Base-by-base conservation (phyloP, 805 yeast genomes). In the Candida pseudofarinosa region DNA sequence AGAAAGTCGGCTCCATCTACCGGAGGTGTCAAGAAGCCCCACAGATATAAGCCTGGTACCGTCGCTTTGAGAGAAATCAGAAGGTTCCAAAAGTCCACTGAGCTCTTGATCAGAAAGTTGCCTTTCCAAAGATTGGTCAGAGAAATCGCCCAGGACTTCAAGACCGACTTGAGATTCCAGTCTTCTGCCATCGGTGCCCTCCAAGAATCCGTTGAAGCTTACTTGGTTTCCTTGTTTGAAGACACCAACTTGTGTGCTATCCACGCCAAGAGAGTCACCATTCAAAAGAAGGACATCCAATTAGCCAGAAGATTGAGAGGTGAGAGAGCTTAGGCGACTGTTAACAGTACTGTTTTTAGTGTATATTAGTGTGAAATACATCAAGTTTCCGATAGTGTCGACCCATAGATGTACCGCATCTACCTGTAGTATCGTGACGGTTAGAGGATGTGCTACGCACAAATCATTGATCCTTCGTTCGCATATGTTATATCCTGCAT, bases 41-140 rank as follows among this genome's bases (percentile, higher is more conserved):
- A 69, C 71, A 68, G 74, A 68, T 69, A 68, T 63, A 69, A 69
- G 68, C 74, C 74, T 51, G 74, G 74, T 68, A 69, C 74, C 58
- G 74, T 69, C 46, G 74, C 74, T 51, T 68, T 69, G 63, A 67
- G 74, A 67, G 74, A 69, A 64, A 69, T 69, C 53, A 67, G 74
- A 67, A 67, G 73, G 64, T 69, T 68, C 64, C 74, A 69, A 53
- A 69, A 68, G 57, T 68, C 73, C 33, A 69, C 74, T 51, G 74
- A 69, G 55, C 62, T 69, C 38, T 65, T 69, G 59, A 68, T 69
- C 63, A 68, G 74, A 67, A 69, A 69, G 62, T 68, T 69, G 55
- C 74, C 74, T 36, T 69, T 69, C 69, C 73, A 68, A 52, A 68
- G 74, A 68, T 68, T 69, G 60, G 74, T 69, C 37, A 68, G 74